phyloP scores from a whole-genome alignment of 2,329 filamentous ascomycete genomes.

The Penicillium sp. region DNA sequence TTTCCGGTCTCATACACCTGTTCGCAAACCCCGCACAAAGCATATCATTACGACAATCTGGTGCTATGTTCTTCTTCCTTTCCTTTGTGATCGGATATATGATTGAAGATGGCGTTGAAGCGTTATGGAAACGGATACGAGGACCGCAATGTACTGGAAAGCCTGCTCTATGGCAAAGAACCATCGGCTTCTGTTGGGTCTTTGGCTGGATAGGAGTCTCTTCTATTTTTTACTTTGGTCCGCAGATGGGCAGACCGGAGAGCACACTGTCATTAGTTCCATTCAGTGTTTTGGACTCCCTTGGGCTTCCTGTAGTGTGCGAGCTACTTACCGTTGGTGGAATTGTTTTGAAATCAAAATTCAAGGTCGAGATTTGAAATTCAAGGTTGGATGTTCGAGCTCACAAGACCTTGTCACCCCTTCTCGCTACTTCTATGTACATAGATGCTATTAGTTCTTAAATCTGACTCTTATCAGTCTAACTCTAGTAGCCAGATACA shows the following conservation, averaged over 20 bases:
- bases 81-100: slow-evolving; percentile 27
- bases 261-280: neutral
- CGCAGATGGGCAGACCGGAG: neutral
- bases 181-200: slow-evolving; percentile 15
- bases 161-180: slow-evolving; percentile 9
- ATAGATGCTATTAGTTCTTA: too few relatives aligned
- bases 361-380: neutral
- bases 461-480: too few relatives aligned
- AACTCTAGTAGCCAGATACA: too few relatives aligned
- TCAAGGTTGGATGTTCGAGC: neutral
- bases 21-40: slow-evolving; percentile 16
- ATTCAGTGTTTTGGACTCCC: neutral
- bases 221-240: slow-evolving; percentile 18
- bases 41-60: slow-evolving; percentile 16
- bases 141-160: neutral
- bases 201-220: slow-evolving; percentile 16
- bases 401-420: too few relatives aligned
- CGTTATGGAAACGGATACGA: slow-evolving; percentile 15
- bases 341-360: neutral
- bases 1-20: slow-evolving; percentile 30
- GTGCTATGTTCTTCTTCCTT: slow-evolving; percentile 27
- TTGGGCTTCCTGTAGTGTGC: neutral
- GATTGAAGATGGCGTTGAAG: slow-evolving; percentile 32
- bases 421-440: too few relatives aligned
- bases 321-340: neutral